Evolutionary conservation across 306 rosid species (phyloP).

Genomic region (Crataegus laevigata): DNA sequence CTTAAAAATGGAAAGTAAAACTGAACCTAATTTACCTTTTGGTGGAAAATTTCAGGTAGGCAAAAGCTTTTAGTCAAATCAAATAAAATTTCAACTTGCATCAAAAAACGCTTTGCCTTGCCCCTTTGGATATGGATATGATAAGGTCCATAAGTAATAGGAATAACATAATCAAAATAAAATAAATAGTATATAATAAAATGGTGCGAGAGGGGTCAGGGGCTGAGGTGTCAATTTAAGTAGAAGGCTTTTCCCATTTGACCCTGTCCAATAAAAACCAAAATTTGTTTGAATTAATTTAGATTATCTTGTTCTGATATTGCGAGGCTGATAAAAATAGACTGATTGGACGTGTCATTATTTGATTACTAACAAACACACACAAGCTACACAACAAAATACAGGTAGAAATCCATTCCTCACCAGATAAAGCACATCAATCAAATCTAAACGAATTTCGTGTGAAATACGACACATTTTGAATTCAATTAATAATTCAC

Average conservation of each 20-base stretch:
- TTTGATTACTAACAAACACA: neutral
- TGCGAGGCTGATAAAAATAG: neutral
- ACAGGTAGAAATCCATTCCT: neutral
- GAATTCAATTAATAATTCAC: too few species aligned
- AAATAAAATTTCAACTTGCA: neutral
- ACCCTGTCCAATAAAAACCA: conserved; percentile 3
- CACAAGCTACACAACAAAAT: neutral
- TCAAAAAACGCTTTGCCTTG: neutral
- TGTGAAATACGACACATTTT: accelerated
- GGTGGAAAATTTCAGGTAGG: neutral
- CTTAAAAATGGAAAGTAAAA: too few species aligned
- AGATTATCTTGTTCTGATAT: conserved; percentile 8
- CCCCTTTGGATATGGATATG: neutral
- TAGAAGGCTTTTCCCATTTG: neutral
- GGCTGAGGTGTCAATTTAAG: neutral
- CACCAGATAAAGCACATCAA: neutral
- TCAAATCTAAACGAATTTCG: neutral
- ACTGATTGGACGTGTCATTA: conserved; percentile 1
- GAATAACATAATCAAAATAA: neutral
- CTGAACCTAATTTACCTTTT: neutral
- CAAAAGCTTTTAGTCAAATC: conserved; percentile 11
- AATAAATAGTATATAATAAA: too few species aligned
- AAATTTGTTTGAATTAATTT: neutral
- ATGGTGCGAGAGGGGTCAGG: neutral
- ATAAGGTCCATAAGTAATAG: neutral